Evolutionary conservation across 148 eudicot species (phyloP).

Genomic region (Bassia scoparia): DNA sequence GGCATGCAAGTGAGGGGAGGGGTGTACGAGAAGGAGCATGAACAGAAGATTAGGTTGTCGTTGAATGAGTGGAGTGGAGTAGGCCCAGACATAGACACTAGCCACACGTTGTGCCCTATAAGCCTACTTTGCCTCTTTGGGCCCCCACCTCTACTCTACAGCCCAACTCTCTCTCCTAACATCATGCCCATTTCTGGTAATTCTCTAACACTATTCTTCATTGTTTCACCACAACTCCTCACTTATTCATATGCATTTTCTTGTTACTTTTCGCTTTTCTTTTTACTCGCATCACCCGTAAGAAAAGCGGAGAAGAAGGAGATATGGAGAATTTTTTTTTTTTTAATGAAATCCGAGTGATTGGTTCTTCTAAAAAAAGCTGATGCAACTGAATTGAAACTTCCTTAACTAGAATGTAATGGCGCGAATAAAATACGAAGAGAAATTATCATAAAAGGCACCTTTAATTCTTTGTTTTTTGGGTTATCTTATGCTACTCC

Average conservation of each 20-base stretch:
- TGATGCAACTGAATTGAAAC: no score
- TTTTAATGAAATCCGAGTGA: no score
- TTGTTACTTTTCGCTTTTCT: not conserved
- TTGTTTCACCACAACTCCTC: slow-evolving; percentile 9
- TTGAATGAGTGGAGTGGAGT: slow-evolving; percentile 24
- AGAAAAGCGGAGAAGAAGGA: not conserved
- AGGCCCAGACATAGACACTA: slow-evolving; percentile 29
- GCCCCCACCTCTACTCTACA: slow-evolving; percentile 18
- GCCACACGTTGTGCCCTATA: slow-evolving; percentile 29
- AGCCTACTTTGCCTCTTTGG: slow-evolving; percentile 25
- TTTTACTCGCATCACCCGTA: not conserved
- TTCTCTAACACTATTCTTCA: not conserved
- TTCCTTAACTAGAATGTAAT: no score
- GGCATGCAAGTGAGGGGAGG: not conserved
- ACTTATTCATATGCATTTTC: not conserved
- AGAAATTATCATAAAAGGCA: not conserved
- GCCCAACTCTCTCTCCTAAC: slow-evolving; percentile 14
- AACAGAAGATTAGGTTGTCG: slow-evolving; percentile 16
- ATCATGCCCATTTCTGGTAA: slow-evolving; percentile 16
- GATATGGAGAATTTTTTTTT: not conserved
- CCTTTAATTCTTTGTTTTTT: not conserved
- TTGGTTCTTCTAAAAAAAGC: no score
- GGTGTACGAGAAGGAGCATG: slow-evolving; percentile 9
- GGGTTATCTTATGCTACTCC: not conserved
- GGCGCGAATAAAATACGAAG: no score